A percentile compares a stretch with the other conserved stretches of the same genome.
phyloP scores from a whole-genome alignment of 139 green algal genomes.

The Tetraselmis striata region DNA sequence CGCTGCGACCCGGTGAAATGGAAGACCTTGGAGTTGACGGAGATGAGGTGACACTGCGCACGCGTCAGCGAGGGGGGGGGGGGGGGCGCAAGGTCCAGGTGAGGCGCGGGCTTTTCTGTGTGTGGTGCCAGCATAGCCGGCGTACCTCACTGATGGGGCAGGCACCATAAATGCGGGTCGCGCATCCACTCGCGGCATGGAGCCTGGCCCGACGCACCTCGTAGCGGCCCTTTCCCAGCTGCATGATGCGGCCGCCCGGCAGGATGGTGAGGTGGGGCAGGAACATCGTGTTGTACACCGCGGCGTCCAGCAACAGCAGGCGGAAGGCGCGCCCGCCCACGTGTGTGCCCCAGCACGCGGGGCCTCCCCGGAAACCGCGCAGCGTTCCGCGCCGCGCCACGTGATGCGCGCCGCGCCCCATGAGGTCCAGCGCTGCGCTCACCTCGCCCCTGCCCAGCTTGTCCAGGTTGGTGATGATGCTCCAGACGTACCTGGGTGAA shows the following conservation, averaged over 20 bases:
- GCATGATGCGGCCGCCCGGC: background rate
- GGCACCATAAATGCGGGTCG: too few relatives aligned
- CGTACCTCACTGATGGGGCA: too few relatives aligned
- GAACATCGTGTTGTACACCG: background rate
- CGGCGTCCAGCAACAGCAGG: background rate
- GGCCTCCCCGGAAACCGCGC: background rate
- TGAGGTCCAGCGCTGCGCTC: background rate
- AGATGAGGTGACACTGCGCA: background rate
- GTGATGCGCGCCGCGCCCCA: background rate
- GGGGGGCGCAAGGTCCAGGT: too few relatives aligned
- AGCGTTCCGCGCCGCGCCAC: background rate
- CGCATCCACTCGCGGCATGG: too few relatives aligned
- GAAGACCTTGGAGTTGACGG: background rate
- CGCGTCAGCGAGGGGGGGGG: too few relatives aligned
- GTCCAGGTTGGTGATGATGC: background rate
- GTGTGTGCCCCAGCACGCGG: background rate
- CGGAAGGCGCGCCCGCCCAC: background rate
- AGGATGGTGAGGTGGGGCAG: background rate
- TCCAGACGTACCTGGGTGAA: too few relatives aligned
- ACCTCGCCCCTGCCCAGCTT: background rate
- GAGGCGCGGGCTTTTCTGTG: too few relatives aligned
- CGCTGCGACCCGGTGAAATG: background rate
- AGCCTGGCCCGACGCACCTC: too few relatives aligned
- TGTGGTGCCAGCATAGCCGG: too few relatives aligned
- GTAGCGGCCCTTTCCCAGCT: background rate